Evolutionary conservation across 1,284 basidiomycete species (phyloP), one percentile per base, ranked within the genome.

Genomic region (Earliella scabrosa): DNA sequence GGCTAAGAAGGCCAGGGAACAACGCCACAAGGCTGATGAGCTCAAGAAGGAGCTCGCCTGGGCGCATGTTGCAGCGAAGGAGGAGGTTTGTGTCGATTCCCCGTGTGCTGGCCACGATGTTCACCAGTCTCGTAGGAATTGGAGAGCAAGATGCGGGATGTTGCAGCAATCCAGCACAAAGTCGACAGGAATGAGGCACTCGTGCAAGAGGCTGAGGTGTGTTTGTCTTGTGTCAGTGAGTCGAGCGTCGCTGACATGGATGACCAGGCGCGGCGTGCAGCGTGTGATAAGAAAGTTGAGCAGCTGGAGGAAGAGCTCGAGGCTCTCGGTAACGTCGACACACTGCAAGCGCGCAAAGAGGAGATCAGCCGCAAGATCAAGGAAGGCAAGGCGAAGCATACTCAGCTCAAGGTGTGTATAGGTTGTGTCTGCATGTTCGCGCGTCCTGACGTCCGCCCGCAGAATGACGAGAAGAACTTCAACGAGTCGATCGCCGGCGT

Each of bases 1-100:
- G 61, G 90, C 93, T 0, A 74, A 82, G 16, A 88, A 87, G 62
- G 92, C 91, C 8, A 77, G 86, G 2, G 83, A 89, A 60, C 87
- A 92, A 65, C 81, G 86, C 64, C 75, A 83, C 61, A 88, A 85
- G 68, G 79, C 83, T 5, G 82, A 87, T 36, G 82, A 85, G 18
- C 75, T 95, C 47, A 90, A 92, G 76, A 86, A 86, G 61, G 91
- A 96, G 71, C 73, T 93, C 10, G 93, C 93, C 0, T 98, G 97
- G 97, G 83, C 92, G 8, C 91, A 93, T 66, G 94, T 98, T 13
- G 80, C 79, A 3, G 77, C 77, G 13, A 95, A 94, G 67, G 81
- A 92, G 67, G 72, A 77, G 40, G 92, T 80, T 26, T 13, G 62
- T 58, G n/a, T 39, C 9, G 2, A 26, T 38, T 32, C 8, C 11